A percentile compares a stretch with the other conserved stretches of the same genome.
phyloP scores from a whole-genome alignment of 2,329 filamentous ascomycete species.

The Aspergillus sclerotialis region DNA sequence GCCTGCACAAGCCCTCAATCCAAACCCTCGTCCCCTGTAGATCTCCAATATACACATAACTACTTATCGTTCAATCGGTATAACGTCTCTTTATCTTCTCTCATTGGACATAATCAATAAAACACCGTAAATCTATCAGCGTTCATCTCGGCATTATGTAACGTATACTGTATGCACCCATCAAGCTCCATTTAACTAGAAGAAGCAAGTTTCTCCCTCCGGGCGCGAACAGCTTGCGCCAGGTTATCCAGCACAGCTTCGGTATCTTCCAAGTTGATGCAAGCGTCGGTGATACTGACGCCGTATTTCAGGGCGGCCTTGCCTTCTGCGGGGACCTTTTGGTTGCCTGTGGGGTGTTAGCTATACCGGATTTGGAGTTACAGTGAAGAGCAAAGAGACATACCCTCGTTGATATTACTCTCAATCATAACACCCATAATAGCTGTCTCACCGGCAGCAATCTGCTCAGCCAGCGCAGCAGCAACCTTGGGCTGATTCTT shows the following conservation, averaged over 20 bases:
- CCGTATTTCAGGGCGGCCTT: conserved; percentile 82
- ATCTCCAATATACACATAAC: too few relatives aligned
- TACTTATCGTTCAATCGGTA: too few relatives aligned
- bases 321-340: conserved; percentile 86
- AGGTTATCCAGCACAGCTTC: conserved; percentile 69
- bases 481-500: conserved; percentile 96
- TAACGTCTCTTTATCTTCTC: too few relatives aligned
- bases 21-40: too few relatives aligned
- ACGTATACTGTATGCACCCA: too few relatives aligned
- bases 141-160: too few relatives aligned
- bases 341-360: conserved; percentile 49
- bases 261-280: conserved; percentile 91
- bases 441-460: conserved; percentile 70
- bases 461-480: conserved; percentile 71
- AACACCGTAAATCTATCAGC: too few relatives aligned
- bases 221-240: conserved; percentile 70
- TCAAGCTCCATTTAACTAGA: too few relatives aligned
- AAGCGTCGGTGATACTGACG: conserved; percentile 95
- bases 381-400: too few relatives aligned
- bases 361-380: too few relatives aligned
- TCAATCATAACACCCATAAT: conserved; percentile 99
- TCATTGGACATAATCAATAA: too few relatives aligned
- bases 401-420: conserved; percentile 90
- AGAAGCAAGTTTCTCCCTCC: conserved; percentile 54
- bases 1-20: too few relatives aligned